phyloP scores from a whole-genome alignment of 2,329 filamentous ascomycete species.

The Furcasterigmium furcatum region DNA sequence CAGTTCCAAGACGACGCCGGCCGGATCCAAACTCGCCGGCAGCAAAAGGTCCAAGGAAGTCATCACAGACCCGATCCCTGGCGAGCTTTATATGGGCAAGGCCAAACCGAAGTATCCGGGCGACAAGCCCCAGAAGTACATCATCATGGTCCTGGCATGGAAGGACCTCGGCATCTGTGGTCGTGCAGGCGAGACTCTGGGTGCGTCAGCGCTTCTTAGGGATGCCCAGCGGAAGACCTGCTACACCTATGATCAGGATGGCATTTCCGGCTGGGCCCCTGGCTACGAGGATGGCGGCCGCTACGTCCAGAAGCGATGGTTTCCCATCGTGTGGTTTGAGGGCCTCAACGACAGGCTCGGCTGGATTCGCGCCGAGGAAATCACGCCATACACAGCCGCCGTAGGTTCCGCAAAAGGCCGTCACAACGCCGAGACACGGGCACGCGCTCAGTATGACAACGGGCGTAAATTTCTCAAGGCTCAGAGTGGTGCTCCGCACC shows the following conservation, averaged over 20 bases:
- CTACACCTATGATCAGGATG: slow-evolving; percentile 9
- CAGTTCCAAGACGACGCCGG: too few relatives aligned
- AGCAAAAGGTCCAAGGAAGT: too few relatives aligned
- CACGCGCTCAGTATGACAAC: not conserved
- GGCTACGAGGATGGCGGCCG: slow-evolving; percentile 11
- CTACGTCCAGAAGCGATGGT: slow-evolving; percentile 7
- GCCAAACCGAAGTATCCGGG: not conserved
- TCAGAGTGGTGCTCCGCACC: too few relatives aligned
- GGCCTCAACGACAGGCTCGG: slow-evolving; percentile 7
- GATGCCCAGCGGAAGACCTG: slow-evolving; percentile 6
- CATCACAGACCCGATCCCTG: slow-evolving; percentile 11
- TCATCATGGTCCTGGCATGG: slow-evolving; percentile 14
- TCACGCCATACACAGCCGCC: not conserved
- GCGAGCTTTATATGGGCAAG: slow-evolving; percentile 11
- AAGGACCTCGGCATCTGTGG: slow-evolving; percentile 8
- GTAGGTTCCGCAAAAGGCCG: not conserved
- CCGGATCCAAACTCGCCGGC: too few relatives aligned
- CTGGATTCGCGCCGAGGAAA: slow-evolving; percentile 1
- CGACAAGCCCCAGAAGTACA: slow-evolving; percentile 8
- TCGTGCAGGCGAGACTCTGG: not conserved
- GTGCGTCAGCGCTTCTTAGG: not conserved
- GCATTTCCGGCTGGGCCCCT: slow-evolving; percentile 12
- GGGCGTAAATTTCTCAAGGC: not conserved
- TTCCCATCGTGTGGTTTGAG: slow-evolving; percentile 15
- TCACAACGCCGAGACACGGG: not conserved